Evolutionary conservation across 495 filamentous ascomycete species (phyloP), one percentile per base, ranked within the genome.

Genomic region (Penicillium riverlandense): DNA sequence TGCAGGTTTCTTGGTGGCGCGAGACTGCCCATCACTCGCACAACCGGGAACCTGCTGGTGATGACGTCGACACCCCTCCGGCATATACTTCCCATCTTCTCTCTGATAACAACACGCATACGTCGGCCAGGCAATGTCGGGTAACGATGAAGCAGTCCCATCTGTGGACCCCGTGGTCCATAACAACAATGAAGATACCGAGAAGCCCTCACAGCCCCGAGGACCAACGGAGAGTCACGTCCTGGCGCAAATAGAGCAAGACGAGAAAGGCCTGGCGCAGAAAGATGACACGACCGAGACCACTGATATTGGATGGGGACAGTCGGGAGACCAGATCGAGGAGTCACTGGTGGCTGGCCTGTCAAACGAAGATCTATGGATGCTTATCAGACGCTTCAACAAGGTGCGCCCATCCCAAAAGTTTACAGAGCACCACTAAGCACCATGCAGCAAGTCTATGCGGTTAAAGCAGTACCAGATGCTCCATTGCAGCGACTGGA

Each of bases 361-460:
- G 43, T 67, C 69, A 12, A 92, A 92, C 55, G 85, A 92, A 35
- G 83, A 90, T 45, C 65, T 92, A 8, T 94, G 86, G 85, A 66
- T 84, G 47, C 68, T 90, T 2, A 65, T 89, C n/a, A 44, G 53
- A 14, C 44, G 53, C 14, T 58, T 58, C 31, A 50, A 61, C 16
- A 56, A 56, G 50, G 55, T 54, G 37, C 22, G 22, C 8, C 8
- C n/a, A 11, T 11, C 29, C 31, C 11, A 4, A 11, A 32, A 8
- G n/a, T 34, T 3, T 22, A 34, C 6, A 30, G 29, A 12, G 33
- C 9, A 35, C 13, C 22, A 8, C 38, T 54, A 22, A 48, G 40
- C 2, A 7, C 7, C 11, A 10, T 42, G 29, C 40, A 90, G 86
- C 88, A 92, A 85, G 83, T 94, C 57, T 89, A 90, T 58, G 82